A percentile compares a stretch with the other conserved stretches of the same genome.
phyloP scores from a whole-genome alignment of 495 filamentous ascomycete species.

The Bombardia bombarda region DNA sequence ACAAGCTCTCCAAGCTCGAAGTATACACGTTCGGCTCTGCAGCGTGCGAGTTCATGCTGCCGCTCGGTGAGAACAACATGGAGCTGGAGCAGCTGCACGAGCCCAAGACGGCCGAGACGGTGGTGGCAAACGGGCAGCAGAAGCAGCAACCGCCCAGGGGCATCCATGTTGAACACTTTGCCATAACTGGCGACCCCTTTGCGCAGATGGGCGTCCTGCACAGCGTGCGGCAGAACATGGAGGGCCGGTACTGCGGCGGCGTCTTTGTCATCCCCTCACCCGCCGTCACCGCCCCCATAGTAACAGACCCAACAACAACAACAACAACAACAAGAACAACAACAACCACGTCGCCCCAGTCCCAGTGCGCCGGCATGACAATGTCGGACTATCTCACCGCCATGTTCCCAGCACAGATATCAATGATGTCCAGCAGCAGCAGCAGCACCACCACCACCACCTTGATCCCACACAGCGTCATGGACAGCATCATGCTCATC shows the following conservation, averaged over 20 bases:
- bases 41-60: constrained; percentile 29
- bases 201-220: constrained; percentile 28
- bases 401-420: constrained; percentile 21
- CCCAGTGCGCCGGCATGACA: constrained; percentile 7
- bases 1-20: constrained; percentile 30
- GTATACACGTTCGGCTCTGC: constrained; percentile 37
- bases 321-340: neutral
- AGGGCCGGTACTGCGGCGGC: constrained; percentile 26
- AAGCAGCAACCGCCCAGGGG: constrained; percentile 3
- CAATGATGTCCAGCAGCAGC: neutral
- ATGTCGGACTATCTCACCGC: constrained; percentile 22
- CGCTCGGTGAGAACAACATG: constrained; percentile 17
- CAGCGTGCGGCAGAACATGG: constrained; percentile 25
- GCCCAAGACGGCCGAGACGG: constrained; percentile 1
- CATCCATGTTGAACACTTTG: constrained; percentile 31
- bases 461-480: neutral
- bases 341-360: neutral
- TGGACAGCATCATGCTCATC: constrained; percentile 21
- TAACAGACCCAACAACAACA: neutral
- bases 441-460: neutral
- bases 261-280: constrained; percentile 24
- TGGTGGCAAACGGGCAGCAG: too few species aligned
- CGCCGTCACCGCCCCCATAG: neutral
- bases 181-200: constrained; percentile 26
- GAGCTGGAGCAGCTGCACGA: constrained; percentile 3